A percentile compares a stretch with the other conserved stretches of the same genome.
Conservation (phyloP, 108 stramenopile genomes). For the Stephanodiscus triporus region DNA sequence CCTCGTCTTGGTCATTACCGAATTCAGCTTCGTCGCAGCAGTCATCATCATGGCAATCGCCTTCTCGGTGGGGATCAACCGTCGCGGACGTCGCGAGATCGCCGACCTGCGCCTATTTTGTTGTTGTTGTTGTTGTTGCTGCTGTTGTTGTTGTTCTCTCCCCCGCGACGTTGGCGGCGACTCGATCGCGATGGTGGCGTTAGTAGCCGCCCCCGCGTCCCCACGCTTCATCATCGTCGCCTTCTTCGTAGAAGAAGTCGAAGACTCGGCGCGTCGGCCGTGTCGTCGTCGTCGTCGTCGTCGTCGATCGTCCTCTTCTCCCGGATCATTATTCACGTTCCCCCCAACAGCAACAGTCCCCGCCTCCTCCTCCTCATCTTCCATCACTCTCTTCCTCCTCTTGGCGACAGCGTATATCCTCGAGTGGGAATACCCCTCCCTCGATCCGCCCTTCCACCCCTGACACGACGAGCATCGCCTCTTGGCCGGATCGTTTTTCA, state of each 20-base stretch:
- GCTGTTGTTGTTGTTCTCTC: too few relatives aligned
- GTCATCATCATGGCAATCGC: slow-evolving; percentile 13
- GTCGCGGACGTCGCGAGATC: slow-evolving; percentile 32
- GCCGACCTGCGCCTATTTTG: slow-evolving; percentile 17
- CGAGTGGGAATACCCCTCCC: slow-evolving; percentile 1
- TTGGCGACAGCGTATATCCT: neutral
- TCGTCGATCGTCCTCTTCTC: too few relatives aligned
- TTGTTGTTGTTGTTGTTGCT: neutral
- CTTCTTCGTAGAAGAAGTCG: too few relatives aligned
- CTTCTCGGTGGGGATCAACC: slow-evolving; percentile 30
- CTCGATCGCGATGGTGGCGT: too few relatives aligned
- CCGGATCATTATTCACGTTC: neutral
- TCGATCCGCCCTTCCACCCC: slow-evolving; percentile 4
- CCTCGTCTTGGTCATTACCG: neutral
- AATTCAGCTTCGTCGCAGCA: neutral
- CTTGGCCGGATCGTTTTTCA: neutral
- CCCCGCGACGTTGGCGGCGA: too few relatives aligned
- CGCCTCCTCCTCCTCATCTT: neutral
- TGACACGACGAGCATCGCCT: neutral
- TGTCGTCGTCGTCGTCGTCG: too few relatives aligned
- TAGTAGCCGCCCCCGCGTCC: too few relatives aligned
- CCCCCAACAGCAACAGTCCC: neutral
- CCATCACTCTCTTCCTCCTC: neutral
- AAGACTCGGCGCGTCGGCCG: too few relatives aligned
- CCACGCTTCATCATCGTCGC: too few relatives aligned